A percentile compares a stretch with the other conserved stretches of the same genome.
Evolutionary conservation across 1,284 basidiomycete species (phyloP).

Genomic region (Jaminaea rosea): DNA sequence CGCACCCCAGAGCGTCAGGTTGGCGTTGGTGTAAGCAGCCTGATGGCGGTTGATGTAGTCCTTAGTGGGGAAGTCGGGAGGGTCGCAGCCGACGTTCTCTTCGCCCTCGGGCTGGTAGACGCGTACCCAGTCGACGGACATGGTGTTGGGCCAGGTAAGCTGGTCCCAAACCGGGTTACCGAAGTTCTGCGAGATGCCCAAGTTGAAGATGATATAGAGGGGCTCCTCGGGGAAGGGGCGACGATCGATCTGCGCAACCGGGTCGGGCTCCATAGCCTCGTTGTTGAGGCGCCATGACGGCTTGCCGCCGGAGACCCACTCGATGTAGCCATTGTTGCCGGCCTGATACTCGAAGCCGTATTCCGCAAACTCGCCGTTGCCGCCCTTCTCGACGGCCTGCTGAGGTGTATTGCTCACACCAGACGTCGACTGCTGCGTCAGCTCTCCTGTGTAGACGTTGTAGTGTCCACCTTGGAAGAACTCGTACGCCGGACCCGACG

Average conservation of each 20-base stretch:
- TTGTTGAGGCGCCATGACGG: conserved; percentile 53
- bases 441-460: conserved; percentile 68
- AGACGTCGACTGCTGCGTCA: conserved; percentile 61
- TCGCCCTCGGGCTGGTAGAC: conserved; percentile 26
- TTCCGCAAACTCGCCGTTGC: conserved; percentile 16
- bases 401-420: conserved; percentile 31
- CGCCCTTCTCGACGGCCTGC: conserved; percentile 26
- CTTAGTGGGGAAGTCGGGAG: conserved; percentile 52
- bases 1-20: conserved; percentile 35
- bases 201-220: conserved; percentile 42
- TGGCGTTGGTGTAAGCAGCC: conserved; percentile 31
- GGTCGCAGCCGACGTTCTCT: conserved; percentile 34
- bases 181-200: conserved; percentile 32
- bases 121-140: conserved; percentile 23
- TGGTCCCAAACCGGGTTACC: conserved; percentile 18
- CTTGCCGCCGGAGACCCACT: conserved; percentile 45
- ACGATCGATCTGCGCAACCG: conserved; percentile 58
- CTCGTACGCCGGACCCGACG: conserved; percentile 26
- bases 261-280: conserved; percentile 63
- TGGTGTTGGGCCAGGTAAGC: conserved; percentile 21
- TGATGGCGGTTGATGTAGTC: conserved; percentile 51
- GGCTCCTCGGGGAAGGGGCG: conserved; percentile 60
- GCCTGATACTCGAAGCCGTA: conserved; percentile 51
- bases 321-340: conserved; percentile 60
- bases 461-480: conserved; percentile 52